Evolutionary conservation across 2,329 filamentous ascomycete genomes (phyloP).

Genomic region (Aphanocladium album): DNA sequence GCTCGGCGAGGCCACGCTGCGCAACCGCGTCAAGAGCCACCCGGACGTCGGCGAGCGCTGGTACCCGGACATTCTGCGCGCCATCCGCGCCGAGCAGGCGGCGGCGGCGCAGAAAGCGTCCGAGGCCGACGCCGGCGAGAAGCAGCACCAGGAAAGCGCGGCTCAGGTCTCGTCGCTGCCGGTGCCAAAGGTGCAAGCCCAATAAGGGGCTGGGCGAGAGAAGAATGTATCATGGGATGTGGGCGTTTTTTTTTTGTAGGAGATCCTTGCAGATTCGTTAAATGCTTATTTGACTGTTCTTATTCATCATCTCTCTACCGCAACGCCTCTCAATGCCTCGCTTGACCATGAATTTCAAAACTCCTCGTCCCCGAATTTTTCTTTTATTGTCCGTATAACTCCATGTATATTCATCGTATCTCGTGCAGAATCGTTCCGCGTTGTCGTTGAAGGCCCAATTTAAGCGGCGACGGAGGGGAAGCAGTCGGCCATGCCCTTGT

Average conservation of each 20-base stretch:
- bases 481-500: conserved; percentile 65
- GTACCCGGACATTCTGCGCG: conserved; percentile 60
- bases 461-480: conserved; percentile 46
- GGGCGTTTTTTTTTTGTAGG: neutral
- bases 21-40: conserved; percentile 82
- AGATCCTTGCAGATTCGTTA: neutral
- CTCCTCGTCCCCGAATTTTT: neutral
- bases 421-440: neutral
- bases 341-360: neutral
- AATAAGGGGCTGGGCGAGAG: conserved; percentile 17
- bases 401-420: conserved; percentile 6
- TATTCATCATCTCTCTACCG: neutral
- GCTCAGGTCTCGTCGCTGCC: neutral
- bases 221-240: neutral
- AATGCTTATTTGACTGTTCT: neutral
- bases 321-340: conserved; percentile 9
- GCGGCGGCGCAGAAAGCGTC: conserved; percentile 27
- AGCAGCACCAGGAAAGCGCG: conserved; percentile 16
- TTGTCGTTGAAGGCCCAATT: conserved; percentile 25
- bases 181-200: conserved; percentile 26
- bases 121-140: neutral
- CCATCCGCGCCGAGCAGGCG: conserved; percentile 55
- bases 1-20: conserved; percentile 76
- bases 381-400: conserved; percentile 3
- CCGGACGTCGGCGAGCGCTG: conserved; percentile 80